These are phyloP conservation scores for Debaryomyces sp. DNA, from an alignment of 1,139 yeast species.

Conservation along the genomic window DNA sequence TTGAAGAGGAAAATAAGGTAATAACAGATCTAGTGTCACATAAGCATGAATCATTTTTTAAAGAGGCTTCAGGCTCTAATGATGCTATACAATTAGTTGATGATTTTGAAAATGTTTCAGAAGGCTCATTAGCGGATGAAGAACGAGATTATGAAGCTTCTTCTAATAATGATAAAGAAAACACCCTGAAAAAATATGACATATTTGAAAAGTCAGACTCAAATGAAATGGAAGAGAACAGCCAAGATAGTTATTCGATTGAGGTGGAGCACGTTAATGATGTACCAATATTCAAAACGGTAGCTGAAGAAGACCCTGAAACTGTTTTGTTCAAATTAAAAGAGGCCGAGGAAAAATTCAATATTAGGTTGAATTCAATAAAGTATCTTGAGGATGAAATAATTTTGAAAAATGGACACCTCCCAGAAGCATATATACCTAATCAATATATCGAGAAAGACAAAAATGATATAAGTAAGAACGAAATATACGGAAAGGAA, in stretches of 20 bases:
- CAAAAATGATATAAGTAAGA: not conserved
- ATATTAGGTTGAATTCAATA: constrained; percentile 35
- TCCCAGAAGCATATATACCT: not conserved
- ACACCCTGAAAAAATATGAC: constrained; percentile 11
- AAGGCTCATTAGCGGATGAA: constrained; percentile 32
- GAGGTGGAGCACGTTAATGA: not conserved
- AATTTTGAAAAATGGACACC: not conserved
- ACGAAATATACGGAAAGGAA: not conserved
- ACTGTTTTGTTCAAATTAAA: constrained; percentile 29
- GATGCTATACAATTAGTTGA: constrained; percentile 14
- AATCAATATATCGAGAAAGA: not conserved
- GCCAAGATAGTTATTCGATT: constrained; percentile 1
- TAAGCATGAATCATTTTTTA: constrained; percentile 25
- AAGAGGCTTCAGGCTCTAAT: constrained; percentile 12
- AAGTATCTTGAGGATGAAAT: constrained; percentile 29
- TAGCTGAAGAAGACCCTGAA: constrained; percentile 36
- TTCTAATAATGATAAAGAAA: constrained; percentile 9
- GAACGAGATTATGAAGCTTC: constrained; percentile 15
- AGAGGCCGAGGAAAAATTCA: constrained; percentile 35
- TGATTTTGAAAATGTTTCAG: constrained; percentile 25
- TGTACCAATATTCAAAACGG: constrained; percentile 34
- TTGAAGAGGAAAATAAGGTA: constrained; percentile 1
- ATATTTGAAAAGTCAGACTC: constrained; percentile 8
- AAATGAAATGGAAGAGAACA: constrained; percentile 2
- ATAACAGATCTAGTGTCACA: not conserved